Evolutionary conservation across 805 yeast genomes (phyloP), one percentile per base, ranked within the genome.

Genomic region (Brettanomyces bruxellensis): DNA sequence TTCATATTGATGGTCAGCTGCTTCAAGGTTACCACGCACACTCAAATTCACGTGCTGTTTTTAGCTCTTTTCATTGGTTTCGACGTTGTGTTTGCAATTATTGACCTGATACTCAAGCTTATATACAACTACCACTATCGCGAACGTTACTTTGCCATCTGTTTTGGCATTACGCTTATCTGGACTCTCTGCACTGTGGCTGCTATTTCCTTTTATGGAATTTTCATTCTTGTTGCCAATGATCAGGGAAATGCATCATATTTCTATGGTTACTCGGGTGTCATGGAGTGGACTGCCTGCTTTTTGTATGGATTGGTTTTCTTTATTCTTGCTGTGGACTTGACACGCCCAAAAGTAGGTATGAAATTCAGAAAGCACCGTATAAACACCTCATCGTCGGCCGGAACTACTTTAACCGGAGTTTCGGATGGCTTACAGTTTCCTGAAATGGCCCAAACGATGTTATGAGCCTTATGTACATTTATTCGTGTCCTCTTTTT

Each of bases 261-360:
- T 6, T 57, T 65, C 36, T 68, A 73, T 51, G 75, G 74, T 3
- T 67, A 73, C 32, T 72, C 81, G 38, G 89, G 89, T 0, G 68
- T 72, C 22, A 78, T 84, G 59, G 98, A 91, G 65, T 91, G 98
- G 98, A 59, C 81, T 3, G 64, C 90, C 39, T 81, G 91, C n/a
- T 90, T 81, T 64, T 81, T 86, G 79, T 90, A 85, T 59, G 93
- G 95, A 3, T 55, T 82, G 34, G 69, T 85, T 49, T 75, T 82
- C 52, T 58, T 82, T 4, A 66, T 81, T 47, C 71, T 90, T 61
- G 67, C 84, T 2, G 71, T 76, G 49, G 97, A 91, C 60, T 71
- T 89, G 42, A 68, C 56, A 36, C 45, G 51, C 22, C 48, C 48
- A 25, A 28, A 9, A 28, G 32, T 28, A 7, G 32, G 32, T 28